These are phyloP conservation scores for Quercus tomentella DNA, from an alignment of 331 rosid species.

Conservation along the genomic window DNA sequence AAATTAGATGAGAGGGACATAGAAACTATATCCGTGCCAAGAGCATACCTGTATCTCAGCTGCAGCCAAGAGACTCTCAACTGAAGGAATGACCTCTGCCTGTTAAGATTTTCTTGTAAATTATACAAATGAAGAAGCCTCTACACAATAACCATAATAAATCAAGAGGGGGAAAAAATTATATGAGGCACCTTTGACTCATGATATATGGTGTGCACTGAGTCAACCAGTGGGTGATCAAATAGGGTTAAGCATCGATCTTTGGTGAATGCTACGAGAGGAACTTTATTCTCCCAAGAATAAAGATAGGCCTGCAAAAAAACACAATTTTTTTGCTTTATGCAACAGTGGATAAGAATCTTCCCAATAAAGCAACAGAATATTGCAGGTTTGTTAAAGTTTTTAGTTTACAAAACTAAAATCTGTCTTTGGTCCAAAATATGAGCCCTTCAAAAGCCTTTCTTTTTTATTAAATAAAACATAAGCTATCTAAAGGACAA, in stretches of 20 bases:
- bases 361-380: slow-evolving; percentile 2
- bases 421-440: not conserved
- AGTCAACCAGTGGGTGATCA: slow-evolving; percentile 71
- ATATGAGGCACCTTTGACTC: slow-evolving; percentile 77
- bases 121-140: slow-evolving; percentile 10
- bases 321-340: slow-evolving; percentile 1
- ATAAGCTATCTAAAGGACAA: not conserved
- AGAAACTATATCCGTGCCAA: not conserved
- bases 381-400: slow-evolving; percentile 2
- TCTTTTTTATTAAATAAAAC: slow-evolving; percentile 3
- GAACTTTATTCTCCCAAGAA: slow-evolving; percentile 70
- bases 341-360: not conserved
- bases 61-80: slow-evolving; percentile 71
- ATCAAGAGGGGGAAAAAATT: not conserved
- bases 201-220: slow-evolving; percentile 65
- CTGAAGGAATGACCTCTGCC: slow-evolving; percentile 89
- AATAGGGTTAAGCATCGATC: slow-evolving; percentile 87
- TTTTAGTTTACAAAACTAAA: slow-evolving; percentile 7
- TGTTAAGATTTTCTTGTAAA: slow-evolving; percentile 33
- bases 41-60: slow-evolving; percentile 73
- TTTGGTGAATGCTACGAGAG: slow-evolving; percentile 72
- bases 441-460: not conserved
- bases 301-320: slow-evolving; percentile 71
- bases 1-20: not conserved
- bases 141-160: not conserved